Conservation (phyloP, 148 eudicot genomes). For the Rhododendron williamsianum region DNA sequence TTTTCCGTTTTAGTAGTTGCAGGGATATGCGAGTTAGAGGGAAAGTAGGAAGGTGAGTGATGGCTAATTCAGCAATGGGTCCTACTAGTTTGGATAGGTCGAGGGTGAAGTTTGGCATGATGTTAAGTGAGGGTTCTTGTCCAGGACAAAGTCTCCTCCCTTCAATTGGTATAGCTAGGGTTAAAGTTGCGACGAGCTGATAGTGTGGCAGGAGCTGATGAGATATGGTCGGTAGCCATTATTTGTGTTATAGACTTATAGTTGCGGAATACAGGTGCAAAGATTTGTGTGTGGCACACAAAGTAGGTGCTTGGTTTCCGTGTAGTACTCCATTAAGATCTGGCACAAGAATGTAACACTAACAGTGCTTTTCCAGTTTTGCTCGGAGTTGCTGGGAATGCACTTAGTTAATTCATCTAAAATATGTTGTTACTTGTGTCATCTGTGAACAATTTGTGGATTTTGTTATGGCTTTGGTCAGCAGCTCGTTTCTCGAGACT, state of each 20-base stretch:
- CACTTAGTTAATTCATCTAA: neutral
- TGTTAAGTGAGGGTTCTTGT: neutral
- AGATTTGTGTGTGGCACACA: neutral
- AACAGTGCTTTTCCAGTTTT: neutral
- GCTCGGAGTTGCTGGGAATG: neutral
- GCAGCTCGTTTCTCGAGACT: neutral
- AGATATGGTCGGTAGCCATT: neutral
- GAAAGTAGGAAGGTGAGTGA: neutral
- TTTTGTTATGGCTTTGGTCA: neutral
- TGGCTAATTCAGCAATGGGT: neutral
- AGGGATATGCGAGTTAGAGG: neutral
- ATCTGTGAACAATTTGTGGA: neutral
- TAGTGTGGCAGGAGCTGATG: neutral
- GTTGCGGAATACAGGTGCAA: neutral
- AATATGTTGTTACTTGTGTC: neutral
- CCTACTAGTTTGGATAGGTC: neutral
- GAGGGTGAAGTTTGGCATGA: neutral
- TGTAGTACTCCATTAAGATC: neutral
- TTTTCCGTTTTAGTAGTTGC: neutral
- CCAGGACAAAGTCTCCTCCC: neutral
- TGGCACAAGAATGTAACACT: neutral
- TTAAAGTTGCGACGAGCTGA: neutral
- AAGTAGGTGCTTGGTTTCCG: neutral
- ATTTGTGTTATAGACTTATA: neutral
- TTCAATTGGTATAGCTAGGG: neutral